These are phyloP conservation scores for Aureobasidium sp. DNA, from an alignment of 2,329 filamentous ascomycete genomes.

Conservation along the genomic window DNA sequence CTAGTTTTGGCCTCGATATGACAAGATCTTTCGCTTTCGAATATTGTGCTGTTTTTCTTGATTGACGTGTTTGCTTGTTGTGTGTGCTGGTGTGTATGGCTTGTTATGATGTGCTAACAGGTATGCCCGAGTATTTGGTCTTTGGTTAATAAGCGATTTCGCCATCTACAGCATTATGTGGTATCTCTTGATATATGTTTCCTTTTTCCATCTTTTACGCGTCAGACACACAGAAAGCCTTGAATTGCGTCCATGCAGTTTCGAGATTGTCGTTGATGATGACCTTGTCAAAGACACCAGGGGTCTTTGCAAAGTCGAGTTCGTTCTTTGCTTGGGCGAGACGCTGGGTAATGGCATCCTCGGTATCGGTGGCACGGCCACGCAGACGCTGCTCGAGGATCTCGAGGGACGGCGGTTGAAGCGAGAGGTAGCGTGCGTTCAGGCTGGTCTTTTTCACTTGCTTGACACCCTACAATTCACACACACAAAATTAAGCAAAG, in stretches of 20 bases:
- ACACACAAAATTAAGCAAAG: neutral
- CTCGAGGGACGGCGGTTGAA: constrained; percentile 70
- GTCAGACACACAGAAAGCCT: constrained; percentile 28
- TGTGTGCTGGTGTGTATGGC: too few species aligned
- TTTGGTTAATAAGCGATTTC: too few species aligned
- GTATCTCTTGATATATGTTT: too few species aligned
- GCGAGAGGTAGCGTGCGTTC: constrained; percentile 74
- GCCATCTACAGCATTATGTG: too few species aligned
- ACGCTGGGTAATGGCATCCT: constrained; percentile 63
- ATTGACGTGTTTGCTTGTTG: too few species aligned
- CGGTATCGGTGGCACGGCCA: constrained; percentile 69
- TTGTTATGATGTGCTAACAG: too few species aligned
- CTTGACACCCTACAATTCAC: constrained; percentile 63
- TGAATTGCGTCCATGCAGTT: constrained; percentile 47
- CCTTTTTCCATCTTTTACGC: too few species aligned
- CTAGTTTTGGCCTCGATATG: too few species aligned
- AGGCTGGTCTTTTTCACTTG: constrained; percentile 75
- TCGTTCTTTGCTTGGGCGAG: constrained; percentile 66
- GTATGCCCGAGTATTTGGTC: too few species aligned
- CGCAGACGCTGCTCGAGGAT: constrained; percentile 67
- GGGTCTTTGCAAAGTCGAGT: constrained; percentile 63
- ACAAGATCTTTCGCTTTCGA: too few species aligned
- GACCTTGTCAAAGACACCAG: constrained; percentile 59
- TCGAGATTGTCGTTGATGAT: constrained; percentile 61
- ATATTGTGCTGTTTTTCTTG: too few species aligned